Base-by-base conservation (phyloP, 257 asterid genomes). In the Osmanthus fragrans region DNA sequence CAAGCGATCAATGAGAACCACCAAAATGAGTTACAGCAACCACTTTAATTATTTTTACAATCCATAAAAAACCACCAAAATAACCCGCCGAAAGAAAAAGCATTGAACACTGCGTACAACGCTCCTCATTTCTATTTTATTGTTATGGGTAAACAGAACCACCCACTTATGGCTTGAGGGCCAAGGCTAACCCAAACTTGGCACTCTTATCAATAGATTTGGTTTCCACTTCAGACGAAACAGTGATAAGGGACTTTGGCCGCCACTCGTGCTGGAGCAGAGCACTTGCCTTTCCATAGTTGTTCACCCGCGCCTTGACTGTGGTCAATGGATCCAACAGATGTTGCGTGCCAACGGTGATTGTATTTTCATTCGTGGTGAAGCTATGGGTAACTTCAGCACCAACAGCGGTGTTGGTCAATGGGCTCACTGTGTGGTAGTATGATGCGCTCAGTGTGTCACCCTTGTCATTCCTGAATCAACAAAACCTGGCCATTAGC, bases 181-280 rank as follows among this genome's bases (percentile, higher is more conserved):
- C 87, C 84, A 87, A 77, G n/a, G 88, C 88, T 60, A 84, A 77
- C 4, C 90, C 90, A 76, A 87, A 82, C 85, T 87, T 87, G 19
- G 90, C 84, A 76, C 83, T 82, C 82, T 87, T 84, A 77, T 84
- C 87, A 69, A 87, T 71, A n/a, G 88, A 76, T 78, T 84, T 87
- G 70, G 88, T 84, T 69, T 87, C 88, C 54, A 87, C 87, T 32
- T 87, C 90, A 16, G 84, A 82, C 0, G 90, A 84, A 66, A 86
- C n/a, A 21, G 88, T 82, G 83, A 86, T 72, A 25, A 80, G 86
- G 13, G 90, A 86, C 79, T 80, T 84, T 23, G 90, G 90, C 37
- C 88, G 88, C 90, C 90, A 86, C 63, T 86, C 88, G 4, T 84
- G 87, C 81, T 87, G 90, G 64, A 87, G 76, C 68, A 87, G 75